Percentiles rank a stretch among this genome's conserved stretches.
Conservation (phyloP, 2,329 filamentous ascomycete genomes). For the Curvularia sp. region DNA sequence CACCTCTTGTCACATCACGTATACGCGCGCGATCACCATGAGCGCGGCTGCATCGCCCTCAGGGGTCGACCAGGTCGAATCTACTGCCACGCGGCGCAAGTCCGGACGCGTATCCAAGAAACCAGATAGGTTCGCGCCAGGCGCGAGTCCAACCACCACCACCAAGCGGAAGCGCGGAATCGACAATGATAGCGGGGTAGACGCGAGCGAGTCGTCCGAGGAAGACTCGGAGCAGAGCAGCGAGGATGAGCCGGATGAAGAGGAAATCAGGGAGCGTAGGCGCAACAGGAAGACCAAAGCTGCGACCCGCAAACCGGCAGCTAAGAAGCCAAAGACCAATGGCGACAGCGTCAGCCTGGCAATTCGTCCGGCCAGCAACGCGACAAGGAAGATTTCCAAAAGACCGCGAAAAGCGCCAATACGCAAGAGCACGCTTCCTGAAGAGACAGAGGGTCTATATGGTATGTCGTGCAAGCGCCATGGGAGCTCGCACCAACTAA, state of each 20-base stretch:
- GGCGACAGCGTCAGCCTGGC: conserved; percentile 61
- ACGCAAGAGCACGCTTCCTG: conserved; percentile 59
- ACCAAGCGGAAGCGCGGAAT: conserved; percentile 49
- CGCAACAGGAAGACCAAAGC: conserved; percentile 44
- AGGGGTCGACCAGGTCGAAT: conserved; percentile 33
- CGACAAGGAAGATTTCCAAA: conserved; percentile 52
- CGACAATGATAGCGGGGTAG: conserved; percentile 41
- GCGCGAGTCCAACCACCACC: conserved; percentile 39
- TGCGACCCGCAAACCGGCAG: conserved; percentile 50
- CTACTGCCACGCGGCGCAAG: conserved; percentile 47
- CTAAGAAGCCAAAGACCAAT: conserved; percentile 64
- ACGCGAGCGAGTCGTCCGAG: conserved; percentile 36
- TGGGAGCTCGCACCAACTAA: conserved; percentile 31
- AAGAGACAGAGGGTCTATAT: conserved; percentile 63
- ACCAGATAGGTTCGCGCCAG: conserved; percentile 44
- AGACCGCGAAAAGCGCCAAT: conserved; percentile 59
- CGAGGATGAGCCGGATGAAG: conserved; percentile 51
- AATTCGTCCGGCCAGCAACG: conserved; percentile 57
- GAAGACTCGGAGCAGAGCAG: conserved; percentile 44
- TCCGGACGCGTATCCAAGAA: conserved; percentile 53
- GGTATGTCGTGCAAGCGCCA: conserved; percentile 48
- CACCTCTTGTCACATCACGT: conserved; percentile 5
- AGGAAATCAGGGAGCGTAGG: conserved; percentile 49
- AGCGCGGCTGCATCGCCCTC: conserved; percentile 39
- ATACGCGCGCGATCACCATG: conserved; percentile 40